Conservation (phyloP, 495 filamentous ascomycete species). For the Podospora didyma region DNA sequence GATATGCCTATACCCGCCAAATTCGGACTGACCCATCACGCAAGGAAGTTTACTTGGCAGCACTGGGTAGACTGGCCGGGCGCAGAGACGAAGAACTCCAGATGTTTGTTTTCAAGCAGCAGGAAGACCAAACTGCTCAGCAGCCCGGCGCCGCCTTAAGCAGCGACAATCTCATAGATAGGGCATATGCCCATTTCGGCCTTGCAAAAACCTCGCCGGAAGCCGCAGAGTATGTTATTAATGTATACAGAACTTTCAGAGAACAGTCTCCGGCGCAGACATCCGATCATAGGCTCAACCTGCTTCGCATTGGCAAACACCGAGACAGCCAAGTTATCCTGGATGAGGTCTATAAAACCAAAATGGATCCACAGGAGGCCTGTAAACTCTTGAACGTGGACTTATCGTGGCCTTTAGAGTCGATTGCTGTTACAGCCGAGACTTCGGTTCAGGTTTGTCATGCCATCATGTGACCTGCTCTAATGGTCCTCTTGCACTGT, state of each 20-base stretch:
- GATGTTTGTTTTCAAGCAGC: constrained; percentile 17
- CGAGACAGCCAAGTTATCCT: constrained; percentile 11
- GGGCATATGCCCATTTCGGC: constrained; percentile 21
- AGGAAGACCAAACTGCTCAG: constrained; percentile 2
- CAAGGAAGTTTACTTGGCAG: constrained; percentile 12
- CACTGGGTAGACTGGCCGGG: constrained; percentile 17
- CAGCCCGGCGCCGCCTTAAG: background rate
- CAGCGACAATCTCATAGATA: background rate
- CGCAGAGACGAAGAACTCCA: constrained; percentile 19
- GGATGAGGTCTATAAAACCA: constrained; percentile 6
- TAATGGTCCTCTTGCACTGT: too few species aligned
- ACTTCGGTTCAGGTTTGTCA: constrained; percentile 8
- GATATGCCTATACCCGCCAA: constrained; percentile 27
- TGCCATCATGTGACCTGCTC: too few species aligned
- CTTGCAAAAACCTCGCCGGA: constrained; percentile 8
- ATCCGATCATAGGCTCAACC: constrained; percentile 12
- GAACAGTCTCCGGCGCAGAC: constrained; percentile 21
- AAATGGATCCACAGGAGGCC: constrained; percentile 19
- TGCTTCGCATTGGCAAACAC: constrained; percentile 24
- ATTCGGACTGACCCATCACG: constrained; percentile 12
- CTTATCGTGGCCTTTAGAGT: constrained; percentile 16
- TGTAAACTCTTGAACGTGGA: constrained; percentile 12
- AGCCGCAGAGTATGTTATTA: constrained; percentile 7
- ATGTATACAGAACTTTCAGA: constrained; percentile 18
- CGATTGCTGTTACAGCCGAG: constrained; percentile 16